Conservation (phyloP, 768 basidiomycete genomes). For the Suillus placidus region DNA sequence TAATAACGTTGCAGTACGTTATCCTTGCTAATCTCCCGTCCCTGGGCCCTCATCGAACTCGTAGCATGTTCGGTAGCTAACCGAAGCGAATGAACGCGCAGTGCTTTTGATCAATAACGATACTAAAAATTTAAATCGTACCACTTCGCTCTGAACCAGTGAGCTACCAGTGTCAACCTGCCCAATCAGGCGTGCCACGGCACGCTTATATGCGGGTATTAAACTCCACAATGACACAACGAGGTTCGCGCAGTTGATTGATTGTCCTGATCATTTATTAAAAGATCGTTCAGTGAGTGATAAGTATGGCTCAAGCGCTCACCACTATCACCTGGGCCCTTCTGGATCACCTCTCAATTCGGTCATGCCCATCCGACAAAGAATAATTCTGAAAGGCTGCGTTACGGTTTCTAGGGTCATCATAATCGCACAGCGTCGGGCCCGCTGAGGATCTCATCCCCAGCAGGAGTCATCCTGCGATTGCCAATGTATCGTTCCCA, state of each 20-base stretch:
- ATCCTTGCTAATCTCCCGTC: not conserved
- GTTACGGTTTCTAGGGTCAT: not conserved
- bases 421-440: not conserved
- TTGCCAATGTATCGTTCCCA: not conserved
- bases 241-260: not conserved
- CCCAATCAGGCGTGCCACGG: not conserved
- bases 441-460: not conserved
- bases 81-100: not conserved
- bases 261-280: not conserved
- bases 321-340: too few species aligned
- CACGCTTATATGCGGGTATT: not conserved
- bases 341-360: not conserved
- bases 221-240: not conserved
- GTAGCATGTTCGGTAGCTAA: not conserved
- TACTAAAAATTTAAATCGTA: not conserved
- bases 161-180: not conserved
- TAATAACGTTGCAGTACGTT: not conserved
- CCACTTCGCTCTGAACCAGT: not conserved
- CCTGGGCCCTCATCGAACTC: not conserved
- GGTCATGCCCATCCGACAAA: not conserved
- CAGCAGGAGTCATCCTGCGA: not conserved
- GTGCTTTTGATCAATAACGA: not conserved
- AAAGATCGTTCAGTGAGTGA: not conserved
- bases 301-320: too few species aligned
- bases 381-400: not conserved